Base-by-base conservation (phyloP, 257 asterid genomes). In the Dorcoceras hygrometricum region DNA sequence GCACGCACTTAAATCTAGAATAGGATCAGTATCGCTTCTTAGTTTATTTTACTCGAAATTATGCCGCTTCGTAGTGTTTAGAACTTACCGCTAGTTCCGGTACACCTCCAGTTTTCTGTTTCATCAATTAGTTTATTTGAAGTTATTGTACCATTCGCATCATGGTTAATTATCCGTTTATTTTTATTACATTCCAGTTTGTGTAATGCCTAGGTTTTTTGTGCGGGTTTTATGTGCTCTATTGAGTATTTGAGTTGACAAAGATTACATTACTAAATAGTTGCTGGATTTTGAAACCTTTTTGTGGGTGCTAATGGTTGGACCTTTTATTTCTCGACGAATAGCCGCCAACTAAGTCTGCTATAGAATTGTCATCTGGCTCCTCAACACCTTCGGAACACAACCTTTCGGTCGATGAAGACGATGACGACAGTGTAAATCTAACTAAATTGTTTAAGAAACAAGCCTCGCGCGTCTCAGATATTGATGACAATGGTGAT, bases 401-500 rank as follows among this genome's bases (percentile, higher is more conserved):
- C 71, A 65, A 70, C 65, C 81, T 72, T 8, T 66, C 12, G n/a
- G 79, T 85, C 59, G 89, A 76, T 24, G 96, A 86, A 22, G 79
- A 85, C 59, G 89, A 76, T 24, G 96, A 86, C 59, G 96, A 88
- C 81, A 76, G 36, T 48, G 27, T 79, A 29, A 78, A 71, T 63
- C 88, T 89, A 55, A 81, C 70, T 54, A 78, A 48, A 31, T 70
- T 89, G 80, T 86, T 89, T 71, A 77, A 79, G 67, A 81, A 78
- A 75, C 75, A 67, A 73, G 72, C 59, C 63, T 39, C 5, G 9
- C 58, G 16, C 29, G 74, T 23, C 43, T 26, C 57, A 26, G 77
- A 63, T 57, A 57, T 18, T 39, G 68, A 78, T 50, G 76, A 74
- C 19, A 59, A 71, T 4, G 71, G 73, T 27, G 79, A 51, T 58